Evolutionary conservation across 345 rosid species (phyloP), one percentile per base, ranked within the genome.

Genomic region (Tarenaya hassleriana): DNA sequence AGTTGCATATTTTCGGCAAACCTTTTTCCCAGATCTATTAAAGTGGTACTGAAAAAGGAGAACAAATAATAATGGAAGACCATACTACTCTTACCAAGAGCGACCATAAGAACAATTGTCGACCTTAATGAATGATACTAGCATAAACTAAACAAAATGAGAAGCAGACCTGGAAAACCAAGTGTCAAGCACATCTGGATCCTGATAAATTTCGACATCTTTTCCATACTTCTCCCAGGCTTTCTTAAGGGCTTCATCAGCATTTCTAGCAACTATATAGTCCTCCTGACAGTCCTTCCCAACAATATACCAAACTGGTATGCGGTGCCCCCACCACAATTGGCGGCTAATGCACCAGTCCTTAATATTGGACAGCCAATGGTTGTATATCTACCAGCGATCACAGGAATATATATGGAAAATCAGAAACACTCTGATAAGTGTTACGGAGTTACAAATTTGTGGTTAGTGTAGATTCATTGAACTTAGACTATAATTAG

Each of bases 291-390:
- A 68, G 53, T 82, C 82, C 73, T 75, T 87, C 47, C 98, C 98
- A 50, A 58, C 84, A 61, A 91, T 74, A 55, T 91, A 91, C 98
- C 98, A 91, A 72, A 91, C 96, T 29, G 98, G 98, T 75, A 91
- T 87, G 31, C 96, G 96, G 63, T 91, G 96, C 39, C 96, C 98
- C 98, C 98, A 87, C 98, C 98, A 91, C 5, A 91, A 73, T 58
- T 91, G 98, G 62, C 98, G 80, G 69, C 98, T 91, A 75, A 91
- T 87, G 71, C 98, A 91, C 98, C 98, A 91, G 66, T 91, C 98
- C 69, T 87, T 87, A 44, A 91, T 91, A 74, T 91, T 91, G 68
- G 96, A 82, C 56, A 87, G 78, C 98, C 96, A 91, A 60, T 91
- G 92, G 67, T 87, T 80, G 63, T 91, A 91, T 34, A 82, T 91